These are phyloP conservation scores for Colletotrichum lentis DNA, from an alignment of 2,329 filamentous ascomycete species.

Conservation along the genomic window DNA sequence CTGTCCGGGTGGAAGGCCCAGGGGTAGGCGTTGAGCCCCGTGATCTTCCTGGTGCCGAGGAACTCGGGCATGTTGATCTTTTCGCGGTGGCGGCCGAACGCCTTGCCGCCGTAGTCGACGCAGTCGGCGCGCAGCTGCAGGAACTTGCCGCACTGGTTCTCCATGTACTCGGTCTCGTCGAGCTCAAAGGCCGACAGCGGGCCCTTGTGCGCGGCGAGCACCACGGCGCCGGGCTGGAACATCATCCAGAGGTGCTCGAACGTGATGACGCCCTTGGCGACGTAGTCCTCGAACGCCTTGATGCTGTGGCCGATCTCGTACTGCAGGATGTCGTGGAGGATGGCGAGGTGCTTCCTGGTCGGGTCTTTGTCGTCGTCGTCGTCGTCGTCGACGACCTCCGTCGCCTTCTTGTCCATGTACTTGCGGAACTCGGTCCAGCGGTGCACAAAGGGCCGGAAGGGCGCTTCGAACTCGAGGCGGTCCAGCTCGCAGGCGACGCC, in stretches of 20 bases:
- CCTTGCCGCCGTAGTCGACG: constrained; percentile 59
- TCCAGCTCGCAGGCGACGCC: constrained; percentile 67
- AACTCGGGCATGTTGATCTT: constrained; percentile 52
- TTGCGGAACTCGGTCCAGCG: constrained; percentile 63
- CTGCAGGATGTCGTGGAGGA: constrained; percentile 58
- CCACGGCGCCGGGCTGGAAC: constrained; percentile 56
- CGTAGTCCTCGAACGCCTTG: constrained; percentile 59
- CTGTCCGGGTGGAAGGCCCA: constrained; percentile 53
- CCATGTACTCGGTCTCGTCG: constrained; percentile 48
- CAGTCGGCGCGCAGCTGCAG: constrained; percentile 52
- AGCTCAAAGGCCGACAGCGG: constrained; percentile 53
- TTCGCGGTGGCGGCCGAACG: constrained; percentile 53
- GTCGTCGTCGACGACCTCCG: too few species aligned
- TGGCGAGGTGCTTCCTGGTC: constrained; percentile 56
- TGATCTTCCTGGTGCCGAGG: constrained; percentile 55
- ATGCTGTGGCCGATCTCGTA: constrained; percentile 62
- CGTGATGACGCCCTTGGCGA: constrained; percentile 61
- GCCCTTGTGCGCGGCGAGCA: constrained; percentile 52
- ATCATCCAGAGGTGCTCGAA: constrained; percentile 64
- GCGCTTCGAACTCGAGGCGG: constrained; percentile 67
- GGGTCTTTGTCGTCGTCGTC: constrained; percentile 53
- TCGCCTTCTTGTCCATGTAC: constrained; percentile 49
- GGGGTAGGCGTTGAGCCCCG: constrained; percentile 55
- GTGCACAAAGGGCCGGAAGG: constrained; percentile 72
- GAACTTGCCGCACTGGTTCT: constrained; percentile 49